Evolutionary conservation across 345 rosid genomes (phyloP).

Genomic region (Noccaea caerulescens): DNA sequence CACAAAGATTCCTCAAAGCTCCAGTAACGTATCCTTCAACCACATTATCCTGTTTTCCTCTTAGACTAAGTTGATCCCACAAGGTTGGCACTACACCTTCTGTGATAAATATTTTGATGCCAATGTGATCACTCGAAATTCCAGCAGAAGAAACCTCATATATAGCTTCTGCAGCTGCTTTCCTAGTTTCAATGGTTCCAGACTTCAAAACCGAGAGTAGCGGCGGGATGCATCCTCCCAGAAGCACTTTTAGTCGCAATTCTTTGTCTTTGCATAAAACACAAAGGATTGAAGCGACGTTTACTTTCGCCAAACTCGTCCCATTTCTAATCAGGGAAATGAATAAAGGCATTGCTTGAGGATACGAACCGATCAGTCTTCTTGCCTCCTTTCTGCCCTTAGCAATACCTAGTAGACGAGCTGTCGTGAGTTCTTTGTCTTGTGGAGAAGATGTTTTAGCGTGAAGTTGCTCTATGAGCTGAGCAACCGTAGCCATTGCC

Average conservation of each 20-base stretch:
- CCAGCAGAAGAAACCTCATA: slow-evolving; percentile 87
- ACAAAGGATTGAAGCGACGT: slow-evolving; percentile 76
- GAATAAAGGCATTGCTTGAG: slow-evolving; percentile 91
- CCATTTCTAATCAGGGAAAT: slow-evolving; percentile 82
- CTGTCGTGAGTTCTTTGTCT: slow-evolving; percentile 81
- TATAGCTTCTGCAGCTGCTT: slow-evolving; percentile 86
- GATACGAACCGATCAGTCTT: slow-evolving; percentile 70
- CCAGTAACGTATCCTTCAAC: slow-evolving; percentile 93
- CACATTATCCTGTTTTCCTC: slow-evolving; percentile 66
- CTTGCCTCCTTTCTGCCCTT: slow-evolving; percentile 76
- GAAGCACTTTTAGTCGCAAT: slow-evolving; percentile 78
- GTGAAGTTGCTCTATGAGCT: slow-evolving; percentile 80
- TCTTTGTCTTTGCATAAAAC: slow-evolving; percentile 80
- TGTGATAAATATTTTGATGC: slow-evolving; percentile 83
- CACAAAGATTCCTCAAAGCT: slow-evolving; percentile 88
- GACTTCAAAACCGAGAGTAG: slow-evolving; percentile 84
- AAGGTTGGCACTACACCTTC: slow-evolving; percentile 88
- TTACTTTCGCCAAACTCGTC: slow-evolving; percentile 66
- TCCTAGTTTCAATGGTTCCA: slow-evolving; percentile 67
- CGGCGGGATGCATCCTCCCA: slow-evolving; percentile 97
- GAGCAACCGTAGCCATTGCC: slow-evolving; percentile 74
- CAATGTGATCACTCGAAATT: slow-evolving; percentile 78
- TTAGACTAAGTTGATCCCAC: slow-evolving; percentile 81
- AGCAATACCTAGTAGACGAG: slow-evolving; percentile 69
- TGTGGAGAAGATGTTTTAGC: slow-evolving; percentile 64